Percentiles rank a stretch among this genome's conserved stretches.
phyloP scores from a whole-genome alignment of 352 stramenopile genomes.

The Plasmopara halstedii region DNA sequence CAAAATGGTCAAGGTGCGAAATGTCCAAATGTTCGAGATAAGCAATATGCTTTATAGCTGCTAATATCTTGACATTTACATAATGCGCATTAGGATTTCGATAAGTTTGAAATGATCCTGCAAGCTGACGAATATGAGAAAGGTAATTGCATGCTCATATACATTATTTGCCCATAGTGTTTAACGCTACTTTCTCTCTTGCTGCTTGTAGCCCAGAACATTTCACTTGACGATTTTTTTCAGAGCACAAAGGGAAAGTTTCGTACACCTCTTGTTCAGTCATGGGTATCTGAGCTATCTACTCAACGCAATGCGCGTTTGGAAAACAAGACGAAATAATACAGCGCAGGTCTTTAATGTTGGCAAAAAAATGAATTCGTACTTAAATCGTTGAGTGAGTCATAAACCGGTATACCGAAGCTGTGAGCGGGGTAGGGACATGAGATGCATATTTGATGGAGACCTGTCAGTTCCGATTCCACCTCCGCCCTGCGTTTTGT shows the following conservation, averaged over 20 bases:
- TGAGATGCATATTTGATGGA: conserved; percentile 8
- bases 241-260: conserved; percentile 77
- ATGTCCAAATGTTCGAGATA: not conserved
- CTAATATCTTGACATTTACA: not conserved
- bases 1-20: conserved; percentile 76
- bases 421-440: conserved; percentile 1
- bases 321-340: conserved; percentile 4
- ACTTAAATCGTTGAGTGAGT: not conserved
- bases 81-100: conserved; percentile 63
- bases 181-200: not conserved
- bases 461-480: conserved; percentile 25
- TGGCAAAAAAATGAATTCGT: not conserved
- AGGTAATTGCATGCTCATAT: too few species aligned
- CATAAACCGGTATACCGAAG: conserved; percentile 2
- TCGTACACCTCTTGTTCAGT: conserved; percentile 71
- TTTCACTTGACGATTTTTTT: conserved; percentile 71
- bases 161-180: too few species aligned
- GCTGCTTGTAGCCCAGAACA: conserved; percentile 34
- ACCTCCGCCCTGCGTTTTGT: not conserved
- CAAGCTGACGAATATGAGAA: conserved; percentile 91
- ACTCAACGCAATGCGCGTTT: conserved; percentile 40
- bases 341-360: too few species aligned
- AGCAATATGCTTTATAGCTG: too few species aligned
- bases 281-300: conserved; percentile 60
- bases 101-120: conserved; percentile 95